Evolutionary conservation across 2,329 filamentous ascomycete genomes (phyloP).

Genomic region (Colletotrichum paranaense): DNA sequence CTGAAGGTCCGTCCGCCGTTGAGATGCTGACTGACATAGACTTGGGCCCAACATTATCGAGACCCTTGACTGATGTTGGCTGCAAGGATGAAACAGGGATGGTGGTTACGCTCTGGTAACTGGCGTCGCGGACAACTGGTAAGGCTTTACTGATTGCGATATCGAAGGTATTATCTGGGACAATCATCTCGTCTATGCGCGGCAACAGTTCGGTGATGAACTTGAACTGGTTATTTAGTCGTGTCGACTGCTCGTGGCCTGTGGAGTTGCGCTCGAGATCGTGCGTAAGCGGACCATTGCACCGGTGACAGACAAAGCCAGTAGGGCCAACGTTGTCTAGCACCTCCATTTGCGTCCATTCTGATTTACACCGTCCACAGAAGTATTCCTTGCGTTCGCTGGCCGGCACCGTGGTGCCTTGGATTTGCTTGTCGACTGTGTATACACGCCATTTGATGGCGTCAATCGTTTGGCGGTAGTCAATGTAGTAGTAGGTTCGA

Average conservation of each 20-base stretch:
- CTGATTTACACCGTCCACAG: slow-evolving; percentile 82
- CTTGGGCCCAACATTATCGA: slow-evolving; percentile 74
- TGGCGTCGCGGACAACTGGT: slow-evolving; percentile 74
- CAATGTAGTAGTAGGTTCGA: slow-evolving; percentile 96
- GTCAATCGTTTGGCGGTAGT: slow-evolving; percentile 93
- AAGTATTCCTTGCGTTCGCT: slow-evolving; percentile 93
- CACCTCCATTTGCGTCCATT: slow-evolving; percentile 92
- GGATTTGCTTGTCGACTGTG: slow-evolving; percentile 87
- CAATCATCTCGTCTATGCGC: slow-evolving; percentile 78
- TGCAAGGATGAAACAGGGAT: slow-evolving; percentile 67
- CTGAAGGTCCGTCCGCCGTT: slow-evolving; percentile 72
- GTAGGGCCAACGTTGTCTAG: slow-evolving; percentile 77
- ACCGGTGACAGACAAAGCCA: slow-evolving; percentile 88
- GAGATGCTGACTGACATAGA: slow-evolving; percentile 78
- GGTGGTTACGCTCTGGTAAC: slow-evolving; percentile 64
- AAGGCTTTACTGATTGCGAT: slow-evolving; percentile 72
- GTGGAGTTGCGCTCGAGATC: slow-evolving; percentile 76
- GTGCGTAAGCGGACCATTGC: slow-evolving; percentile 72
- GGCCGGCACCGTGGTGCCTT: slow-evolving; percentile 82
- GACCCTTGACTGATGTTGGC: slow-evolving; percentile 76
- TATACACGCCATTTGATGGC: slow-evolving; percentile 96
- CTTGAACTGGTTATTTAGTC: slow-evolving; percentile 82
- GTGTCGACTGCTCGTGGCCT: slow-evolving; percentile 78
- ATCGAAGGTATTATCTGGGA: slow-evolving; percentile 82
- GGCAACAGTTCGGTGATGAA: slow-evolving; percentile 82